Percentiles rank a stretch among this genome's conserved stretches.
Conservation (phyloP, 371 early-diverging fungal genomes). For the Mortierella sp. region DNA sequence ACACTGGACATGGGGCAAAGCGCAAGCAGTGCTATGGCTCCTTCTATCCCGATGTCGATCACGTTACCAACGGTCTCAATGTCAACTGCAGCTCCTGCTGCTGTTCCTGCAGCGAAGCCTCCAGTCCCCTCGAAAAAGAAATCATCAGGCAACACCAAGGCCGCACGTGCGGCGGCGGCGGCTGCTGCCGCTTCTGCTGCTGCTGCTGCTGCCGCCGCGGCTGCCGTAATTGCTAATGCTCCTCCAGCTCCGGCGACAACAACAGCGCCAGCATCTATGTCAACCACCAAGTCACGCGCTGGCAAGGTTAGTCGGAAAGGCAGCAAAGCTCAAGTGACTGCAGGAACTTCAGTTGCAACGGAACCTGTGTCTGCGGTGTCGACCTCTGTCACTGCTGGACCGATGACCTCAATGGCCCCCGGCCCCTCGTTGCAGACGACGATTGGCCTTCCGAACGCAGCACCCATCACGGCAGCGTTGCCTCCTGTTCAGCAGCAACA, state of each 20-base stretch:
- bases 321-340: constrained; percentile 14
- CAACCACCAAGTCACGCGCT: constrained; percentile 18
- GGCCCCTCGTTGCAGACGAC: background rate
- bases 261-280: background rate
- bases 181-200: background rate
- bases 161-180: constrained; percentile 1
- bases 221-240: background rate
- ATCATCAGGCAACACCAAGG: background rate
- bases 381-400: background rate
- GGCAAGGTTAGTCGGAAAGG: constrained; percentile 25
- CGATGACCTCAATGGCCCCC: constrained; percentile 4
- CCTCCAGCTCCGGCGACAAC: constrained; percentile 6
- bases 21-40: background rate
- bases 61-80: background rate
- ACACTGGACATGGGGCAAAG: background rate
- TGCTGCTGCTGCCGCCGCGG: constrained; percentile 12
- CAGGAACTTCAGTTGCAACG: constrained; percentile 7
- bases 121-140: constrained; percentile 13
- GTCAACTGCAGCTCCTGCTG: background rate
- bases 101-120: constrained; percentile 6
- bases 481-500: constrained; percentile 11
- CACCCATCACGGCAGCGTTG: background rate
- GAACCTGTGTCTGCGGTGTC: background rate
- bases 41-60: background rate
- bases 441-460: background rate